phyloP scores from a whole-genome alignment of 345 rosid species.

The Hevea brasiliensis region DNA sequence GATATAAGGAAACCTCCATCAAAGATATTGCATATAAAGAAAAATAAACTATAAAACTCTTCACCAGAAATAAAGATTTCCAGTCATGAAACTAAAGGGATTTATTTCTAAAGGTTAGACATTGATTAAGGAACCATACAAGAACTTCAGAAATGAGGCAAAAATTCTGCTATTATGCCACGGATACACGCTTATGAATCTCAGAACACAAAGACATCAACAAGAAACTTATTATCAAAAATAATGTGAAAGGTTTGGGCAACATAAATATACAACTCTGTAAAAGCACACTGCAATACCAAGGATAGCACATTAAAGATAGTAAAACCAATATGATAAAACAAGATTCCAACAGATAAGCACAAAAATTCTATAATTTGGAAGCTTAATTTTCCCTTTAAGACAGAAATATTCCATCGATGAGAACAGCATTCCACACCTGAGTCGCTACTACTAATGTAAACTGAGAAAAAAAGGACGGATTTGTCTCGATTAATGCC shows the following conservation, averaged over 20 bases:
- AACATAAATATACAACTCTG: neutral
- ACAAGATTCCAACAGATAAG: neutral
- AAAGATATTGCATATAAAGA: conserved; percentile 13
- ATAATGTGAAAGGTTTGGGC: neutral
- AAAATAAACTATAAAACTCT: neutral
- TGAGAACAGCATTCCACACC: conserved; percentile 36
- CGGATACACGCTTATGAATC: neutral
- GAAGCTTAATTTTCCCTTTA: neutral
- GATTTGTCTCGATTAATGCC: conserved; percentile 58
- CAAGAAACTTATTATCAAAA: neutral
- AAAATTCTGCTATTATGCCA: neutral
- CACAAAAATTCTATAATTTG: neutral
- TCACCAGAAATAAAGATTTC: neutral
- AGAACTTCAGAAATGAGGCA: neutral
- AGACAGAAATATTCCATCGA: neutral
- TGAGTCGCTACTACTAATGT: conserved; percentile 91
- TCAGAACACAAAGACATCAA: neutral
- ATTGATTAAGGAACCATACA: neutral
- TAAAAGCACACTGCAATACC: neutral
- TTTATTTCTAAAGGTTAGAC: neutral
- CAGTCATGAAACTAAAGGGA: conserved; percentile 8
- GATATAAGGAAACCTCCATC: conserved; percentile 16
- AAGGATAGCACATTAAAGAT: conserved; percentile 1
- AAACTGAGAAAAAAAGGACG: conserved; percentile 87
- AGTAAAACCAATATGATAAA: neutral